Conservation (phyloP, 768 basidiomycete genomes). For the Tulasnella sp. region DNA sequence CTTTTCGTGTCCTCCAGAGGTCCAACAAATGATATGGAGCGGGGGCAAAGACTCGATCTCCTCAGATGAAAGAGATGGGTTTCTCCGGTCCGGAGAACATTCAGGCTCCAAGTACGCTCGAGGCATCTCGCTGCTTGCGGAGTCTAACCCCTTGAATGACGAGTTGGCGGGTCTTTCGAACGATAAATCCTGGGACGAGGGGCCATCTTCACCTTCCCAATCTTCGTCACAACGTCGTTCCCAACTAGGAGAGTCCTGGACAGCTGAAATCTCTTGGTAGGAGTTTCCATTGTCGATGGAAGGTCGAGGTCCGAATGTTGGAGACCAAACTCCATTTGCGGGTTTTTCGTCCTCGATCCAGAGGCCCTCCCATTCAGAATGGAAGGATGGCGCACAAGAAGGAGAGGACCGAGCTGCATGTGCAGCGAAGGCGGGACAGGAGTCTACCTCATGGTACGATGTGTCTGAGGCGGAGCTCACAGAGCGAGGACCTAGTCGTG, state of each 20-base stretch:
- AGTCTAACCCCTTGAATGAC: background rate
- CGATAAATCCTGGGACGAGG: background rate
- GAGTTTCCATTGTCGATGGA: background rate
- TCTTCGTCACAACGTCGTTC: background rate
- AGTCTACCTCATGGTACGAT: background rate
- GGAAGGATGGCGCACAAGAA: background rate
- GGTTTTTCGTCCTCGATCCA: background rate
- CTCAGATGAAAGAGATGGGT: background rate
- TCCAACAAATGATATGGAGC: background rate
- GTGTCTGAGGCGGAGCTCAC: background rate
- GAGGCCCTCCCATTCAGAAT: background rate
- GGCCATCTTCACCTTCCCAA: background rate
- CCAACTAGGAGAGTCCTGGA: background rate
- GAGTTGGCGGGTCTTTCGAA: background rate
- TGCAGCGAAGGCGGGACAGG: background rate
- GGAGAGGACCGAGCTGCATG: background rate
- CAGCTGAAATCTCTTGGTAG: too few relatives aligned
- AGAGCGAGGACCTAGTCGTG: background rate
- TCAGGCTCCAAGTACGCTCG: background rate
- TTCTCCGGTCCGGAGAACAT: conserved; percentile 7
- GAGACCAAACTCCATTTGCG: background rate
- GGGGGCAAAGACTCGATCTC: background rate
- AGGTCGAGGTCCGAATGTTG: background rate
- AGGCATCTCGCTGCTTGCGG: background rate
- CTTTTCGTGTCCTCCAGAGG: background rate